Conservation (phyloP, 1,284 basidiomycete genomes). For the Sanghuangporus weigelae region DNA sequence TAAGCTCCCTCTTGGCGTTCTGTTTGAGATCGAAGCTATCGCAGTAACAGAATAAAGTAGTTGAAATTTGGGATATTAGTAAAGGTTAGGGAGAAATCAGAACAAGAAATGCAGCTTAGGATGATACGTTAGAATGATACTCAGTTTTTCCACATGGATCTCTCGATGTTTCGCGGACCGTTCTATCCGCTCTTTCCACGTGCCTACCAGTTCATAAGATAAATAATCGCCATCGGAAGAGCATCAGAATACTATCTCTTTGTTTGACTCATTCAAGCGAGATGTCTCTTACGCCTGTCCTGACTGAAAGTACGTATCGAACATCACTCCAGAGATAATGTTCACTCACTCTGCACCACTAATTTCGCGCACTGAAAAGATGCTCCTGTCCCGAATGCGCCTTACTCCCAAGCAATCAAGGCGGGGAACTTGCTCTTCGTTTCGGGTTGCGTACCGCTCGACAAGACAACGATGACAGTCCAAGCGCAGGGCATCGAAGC, state of each 20-base stretch:
- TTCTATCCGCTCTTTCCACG: neutral
- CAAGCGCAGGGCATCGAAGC: conserved; percentile 77
- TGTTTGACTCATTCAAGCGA: neutral
- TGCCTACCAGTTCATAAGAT: neutral
- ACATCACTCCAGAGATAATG: too few relatives aligned
- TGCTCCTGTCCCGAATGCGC: conserved; percentile 84
- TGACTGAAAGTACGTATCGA: neutral
- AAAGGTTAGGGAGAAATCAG: neutral
- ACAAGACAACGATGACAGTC: conserved; percentile 71
- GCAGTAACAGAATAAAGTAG: conserved; percentile 30
- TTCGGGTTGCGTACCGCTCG: conserved; percentile 87
- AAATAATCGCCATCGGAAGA: neutral
- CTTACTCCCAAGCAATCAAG: conserved; percentile 88
- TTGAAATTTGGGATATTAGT: neutral
- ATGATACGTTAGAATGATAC: neutral
- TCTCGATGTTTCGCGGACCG: neutral
- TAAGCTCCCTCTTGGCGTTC: conserved; percentile 69
- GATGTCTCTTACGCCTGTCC: neutral
- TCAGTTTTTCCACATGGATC: neutral
- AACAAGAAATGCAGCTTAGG: neutral
- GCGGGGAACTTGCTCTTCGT: conserved; percentile 83
- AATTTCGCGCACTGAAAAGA: conserved; percentile 35
- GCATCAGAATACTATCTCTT: neutral
- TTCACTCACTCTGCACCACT: neutral
- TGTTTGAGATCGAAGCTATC: conserved; percentile 92